Conservation (phyloP, 2,329 filamentous ascomycete species). For the Shiraia bambusicola region DNA sequence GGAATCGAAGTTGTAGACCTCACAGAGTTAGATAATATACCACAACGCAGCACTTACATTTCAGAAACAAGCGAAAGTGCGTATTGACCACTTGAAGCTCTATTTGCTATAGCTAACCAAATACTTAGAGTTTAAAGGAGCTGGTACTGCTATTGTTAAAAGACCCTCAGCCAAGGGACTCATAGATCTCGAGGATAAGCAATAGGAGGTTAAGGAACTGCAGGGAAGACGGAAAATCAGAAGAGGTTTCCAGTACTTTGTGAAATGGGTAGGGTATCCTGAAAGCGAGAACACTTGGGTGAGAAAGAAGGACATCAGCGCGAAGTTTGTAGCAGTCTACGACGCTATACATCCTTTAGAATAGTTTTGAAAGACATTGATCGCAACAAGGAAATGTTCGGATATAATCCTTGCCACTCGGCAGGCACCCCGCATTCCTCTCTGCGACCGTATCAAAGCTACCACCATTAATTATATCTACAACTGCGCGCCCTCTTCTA, state of each 20-base stretch:
- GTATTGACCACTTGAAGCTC: conserved; percentile 8
- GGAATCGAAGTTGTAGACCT: conserved; percentile 5
- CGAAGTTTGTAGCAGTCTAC: conserved; percentile 5
- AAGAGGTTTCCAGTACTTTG: conserved; percentile 6
- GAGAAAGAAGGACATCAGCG: conserved; percentile 7
- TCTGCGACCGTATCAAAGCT: no score
- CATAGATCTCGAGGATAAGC: conserved; percentile 5
- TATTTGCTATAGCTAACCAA: conserved; percentile 6
- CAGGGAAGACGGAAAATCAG: conserved; percentile 4
- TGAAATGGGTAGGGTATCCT: conserved; percentile 8
- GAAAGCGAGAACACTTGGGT: conserved; percentile 6
- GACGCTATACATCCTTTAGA: conserved; percentile 3
- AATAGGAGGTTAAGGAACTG: conserved; percentile 5
- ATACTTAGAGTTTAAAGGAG: conserved; percentile 3
- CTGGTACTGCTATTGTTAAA: conserved; percentile 4
- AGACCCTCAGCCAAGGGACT: conserved; percentile 3
- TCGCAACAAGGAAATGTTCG: conserved; percentile 1
- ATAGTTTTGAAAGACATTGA: conserved; percentile 5
- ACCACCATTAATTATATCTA: no score
- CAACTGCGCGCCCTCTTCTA: no score
- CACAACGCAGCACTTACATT: conserved; percentile 4
- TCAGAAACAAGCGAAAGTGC: conserved; percentile 5
- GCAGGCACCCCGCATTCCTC: no score
- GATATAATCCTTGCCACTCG: no score
- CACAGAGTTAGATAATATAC: conserved; percentile 5